Base-by-base conservation (phyloP, 148 eudicot species). In the Rhododendron molle region DNA sequence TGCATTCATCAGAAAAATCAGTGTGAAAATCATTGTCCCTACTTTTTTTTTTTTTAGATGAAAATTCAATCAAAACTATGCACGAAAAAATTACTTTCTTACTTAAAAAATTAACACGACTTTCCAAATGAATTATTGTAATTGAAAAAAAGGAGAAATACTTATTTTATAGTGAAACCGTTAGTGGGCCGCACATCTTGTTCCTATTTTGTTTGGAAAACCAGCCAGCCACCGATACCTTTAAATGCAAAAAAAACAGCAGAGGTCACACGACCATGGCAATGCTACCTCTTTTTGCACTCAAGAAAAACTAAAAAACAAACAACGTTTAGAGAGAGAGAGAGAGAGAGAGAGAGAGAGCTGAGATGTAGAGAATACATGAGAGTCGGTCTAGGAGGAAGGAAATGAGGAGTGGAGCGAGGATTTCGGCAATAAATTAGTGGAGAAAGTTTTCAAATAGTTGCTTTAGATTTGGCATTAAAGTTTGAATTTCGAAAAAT, bases 351-450 rank as follows among this genome's bases (percentile, higher is more conserved):
- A 85, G 79, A 78, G 73, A 86, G 81, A 13, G 76, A 32, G 76
- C 76, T 71, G 40, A 13, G 76, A 71, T 71, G n/a, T 40, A 78
- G 56, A 78, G 81, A 78, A 36, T 13, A 13, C 87, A 65, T 72
- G 88, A 88, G 90, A 90, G 88, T 88, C 86, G 87, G 92, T 80
- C 86, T 83, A 85, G 86, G 77, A 85, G 86, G 77, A 74, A 85
- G 43, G 83, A 87, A 85, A 82, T 14, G 76, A 71, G 81, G 82
- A 84, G 89, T 89, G 86, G 90, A 89, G 86, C 87, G 89, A 87
- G 83, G 86, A 89, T 87, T 89, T 87, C 77, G 90, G 85, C 87
- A 74, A 87, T 32, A 89, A 86, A 86, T 28, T 32, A 83, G 90
- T 34, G 47, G 38, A 80, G 80, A 54, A 60, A 28, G 65, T 73